These are phyloP conservation scores for Plantago rigida DNA, from an alignment of 305 asterid genomes.

Conservation along the genomic window DNA sequence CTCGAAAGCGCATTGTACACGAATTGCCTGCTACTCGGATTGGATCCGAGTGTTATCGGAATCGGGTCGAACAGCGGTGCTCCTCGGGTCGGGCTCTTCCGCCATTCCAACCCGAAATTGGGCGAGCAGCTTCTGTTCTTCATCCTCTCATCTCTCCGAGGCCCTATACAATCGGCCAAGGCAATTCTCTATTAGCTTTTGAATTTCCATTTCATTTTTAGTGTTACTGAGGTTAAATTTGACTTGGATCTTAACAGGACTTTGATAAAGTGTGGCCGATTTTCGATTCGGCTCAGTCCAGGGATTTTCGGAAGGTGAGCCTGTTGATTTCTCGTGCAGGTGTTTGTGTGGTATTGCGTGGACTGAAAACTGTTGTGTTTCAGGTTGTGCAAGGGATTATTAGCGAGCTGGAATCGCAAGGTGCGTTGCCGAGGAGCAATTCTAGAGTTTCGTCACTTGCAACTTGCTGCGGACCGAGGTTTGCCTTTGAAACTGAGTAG, in stretches of 20 bases:
- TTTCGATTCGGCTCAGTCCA: conserved; percentile 95
- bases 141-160: conserved; percentile 86
- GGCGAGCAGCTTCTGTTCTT: conserved; percentile 96
- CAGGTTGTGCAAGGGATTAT: conserved; percentile 93
- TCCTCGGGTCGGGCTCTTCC: conserved; percentile 82
- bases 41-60: conserved; percentile 90
- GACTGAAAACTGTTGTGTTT: conserved; percentile 14
- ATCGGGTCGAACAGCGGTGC: conserved; percentile 75
- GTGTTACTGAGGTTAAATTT: not conserved
- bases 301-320: conserved; percentile 91
- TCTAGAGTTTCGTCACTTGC: conserved; percentile 98
- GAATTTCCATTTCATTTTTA: not conserved
- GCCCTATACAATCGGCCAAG: conserved; percentile 92
- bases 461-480: conserved; percentile 99
- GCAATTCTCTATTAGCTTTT: conserved; percentile 20
- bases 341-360: conserved; percentile 4
- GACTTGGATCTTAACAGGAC: conserved; percentile 51
- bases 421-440: conserved; percentile 96
- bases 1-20: conserved; percentile 99
- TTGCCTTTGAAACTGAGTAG: conserved; percentile 16
- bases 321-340: conserved; percentile 19
- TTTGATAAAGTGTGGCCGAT: conserved; percentile 99
- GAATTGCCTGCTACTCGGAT: conserved; percentile 80
- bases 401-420: conserved; percentile 96
- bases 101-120: conserved; percentile 94